phyloP scores from a whole-genome alignment of 495 filamentous ascomycete genomes.

The Aspergillus biplanus region DNA sequence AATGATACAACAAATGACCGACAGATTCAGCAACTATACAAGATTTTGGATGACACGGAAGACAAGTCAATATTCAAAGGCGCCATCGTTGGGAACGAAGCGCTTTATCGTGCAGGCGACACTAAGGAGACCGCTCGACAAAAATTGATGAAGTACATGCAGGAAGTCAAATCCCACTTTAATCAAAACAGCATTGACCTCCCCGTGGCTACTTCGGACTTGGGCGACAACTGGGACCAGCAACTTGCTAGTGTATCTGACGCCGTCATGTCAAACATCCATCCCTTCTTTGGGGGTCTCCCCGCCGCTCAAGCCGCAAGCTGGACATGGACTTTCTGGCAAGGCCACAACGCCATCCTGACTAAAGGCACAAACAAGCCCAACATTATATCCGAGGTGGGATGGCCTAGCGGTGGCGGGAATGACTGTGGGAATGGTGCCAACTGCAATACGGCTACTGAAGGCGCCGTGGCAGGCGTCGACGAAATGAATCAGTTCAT shows the following conservation, averaged over 20 bases:
- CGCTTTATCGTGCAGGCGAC: constrained; percentile 70
- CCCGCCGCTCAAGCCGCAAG: constrained; percentile 65
- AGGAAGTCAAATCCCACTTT: constrained; percentile 70
- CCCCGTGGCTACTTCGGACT: constrained; percentile 84
- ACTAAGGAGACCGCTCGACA: constrained; percentile 61
- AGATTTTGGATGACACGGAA: constrained; percentile 71
- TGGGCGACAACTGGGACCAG: constrained; percentile 85
- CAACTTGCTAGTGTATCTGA: constrained; percentile 71
- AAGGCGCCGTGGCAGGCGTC: constrained; percentile 76
- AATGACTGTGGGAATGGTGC: constrained; percentile 68
- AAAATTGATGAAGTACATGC: constrained; percentile 66
- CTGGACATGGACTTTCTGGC: constrained; percentile 89
- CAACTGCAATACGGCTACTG: constrained; percentile 55
- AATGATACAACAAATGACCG: constrained; percentile 84
- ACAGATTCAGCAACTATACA: constrained; percentile 80
- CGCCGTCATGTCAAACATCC: constrained; percentile 93
- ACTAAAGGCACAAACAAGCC: constrained; percentile 59
- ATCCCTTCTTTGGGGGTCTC: constrained; percentile 93
- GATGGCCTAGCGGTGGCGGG: constrained; percentile 89
- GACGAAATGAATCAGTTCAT: constrained; percentile 85
- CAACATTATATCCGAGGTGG: constrained; percentile 83
- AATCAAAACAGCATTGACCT: constrained; percentile 66
- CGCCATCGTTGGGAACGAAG: constrained; percentile 92
- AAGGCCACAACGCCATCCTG: constrained; percentile 61
- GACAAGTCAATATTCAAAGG: constrained; percentile 73